Base-by-base conservation (phyloP, 1,284 basidiomycete species). In the Marasmius sp. region DNA sequence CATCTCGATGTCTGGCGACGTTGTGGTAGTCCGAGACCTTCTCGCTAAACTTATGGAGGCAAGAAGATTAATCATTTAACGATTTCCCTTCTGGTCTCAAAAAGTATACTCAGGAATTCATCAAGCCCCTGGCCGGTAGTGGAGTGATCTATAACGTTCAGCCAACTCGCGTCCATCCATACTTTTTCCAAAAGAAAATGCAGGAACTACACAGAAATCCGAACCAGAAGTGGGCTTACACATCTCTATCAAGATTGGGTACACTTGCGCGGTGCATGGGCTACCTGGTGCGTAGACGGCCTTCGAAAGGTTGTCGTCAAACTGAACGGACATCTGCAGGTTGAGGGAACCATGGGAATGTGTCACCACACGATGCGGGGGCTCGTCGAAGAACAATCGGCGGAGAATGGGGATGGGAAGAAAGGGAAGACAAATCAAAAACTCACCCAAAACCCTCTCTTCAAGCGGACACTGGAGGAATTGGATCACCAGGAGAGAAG, bases 261-360 rank as follows among this genome's bases (percentile, higher is more conserved):
- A 74, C 77, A 43, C 79, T 95, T 68, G 89, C 92, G 10, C 79
- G 91, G 52, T 89, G 86, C 10, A 93, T 95, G 93, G 85, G 85
- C 7, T 92, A 94, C 74, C 81, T 93, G 65, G 92, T 94, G 71
- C 64, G 86, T 68, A 22, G 20, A 20, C 49, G 7, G 11, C 6
- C 4, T 43, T 61, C 57, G 60, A 56, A 20, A 43, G 36, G 10
- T 47, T 36, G 53, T 58, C 49, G 22, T 62, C 56, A 47, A 27
- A 60, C 36, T 51, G 52, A 41, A 43, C 45, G 37, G 37, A 51
- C 33, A 63, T 59, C 27, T 27, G 27, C 27, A 96, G 94, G 79
- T 94, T 64, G 93, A 95, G 72, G 91, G 90, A 45, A 95, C 91
- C 22, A 77, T 90, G 9, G 80, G 80, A n/a, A 91, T 93, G 84